These are phyloP conservation scores for Sporothrix humicola DNA, from an alignment of 2,329 filamentous ascomycete species.

Conservation along the genomic window DNA sequence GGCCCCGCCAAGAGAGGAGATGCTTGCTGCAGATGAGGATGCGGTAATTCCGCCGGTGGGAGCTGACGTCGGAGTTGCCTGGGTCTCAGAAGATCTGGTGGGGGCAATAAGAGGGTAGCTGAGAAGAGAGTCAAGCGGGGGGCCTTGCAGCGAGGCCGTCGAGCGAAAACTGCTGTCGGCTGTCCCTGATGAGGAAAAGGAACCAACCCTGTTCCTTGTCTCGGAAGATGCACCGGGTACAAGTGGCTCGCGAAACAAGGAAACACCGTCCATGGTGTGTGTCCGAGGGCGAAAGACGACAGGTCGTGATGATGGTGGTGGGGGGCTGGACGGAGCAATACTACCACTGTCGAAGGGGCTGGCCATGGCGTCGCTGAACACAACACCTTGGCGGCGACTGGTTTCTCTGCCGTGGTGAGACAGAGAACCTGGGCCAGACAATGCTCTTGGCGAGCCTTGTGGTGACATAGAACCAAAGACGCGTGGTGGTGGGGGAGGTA, in stretches of 20 bases:
- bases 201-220: slow-evolving; percentile 69
- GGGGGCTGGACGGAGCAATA: slow-evolving; percentile 49
- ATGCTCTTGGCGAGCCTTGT: slow-evolving; percentile 56
- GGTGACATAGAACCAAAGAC: slow-evolving; percentile 48
- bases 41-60: slow-evolving; percentile 26
- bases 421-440: slow-evolving; percentile 51
- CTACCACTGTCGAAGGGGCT: slow-evolving; percentile 55
- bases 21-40: slow-evolving; percentile 34
- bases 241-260: slow-evolving; percentile 52
- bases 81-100: slow-evolving; percentile 47
- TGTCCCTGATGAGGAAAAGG: slow-evolving; percentile 68
- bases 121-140: slow-evolving; percentile 50
- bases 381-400: slow-evolving; percentile 60
- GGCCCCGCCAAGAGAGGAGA: slow-evolving; percentile 24
- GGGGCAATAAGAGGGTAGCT: slow-evolving; percentile 49
- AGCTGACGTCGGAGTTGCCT: slow-evolving; percentile 41
- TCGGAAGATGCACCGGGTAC: slow-evolving; percentile 50
- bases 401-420: slow-evolving; percentile 39
- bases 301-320: slow-evolving; percentile 48
- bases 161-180: slow-evolving; percentile 52
- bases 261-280: slow-evolving; percentile 62
- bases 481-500: slow-evolving; percentile 41
- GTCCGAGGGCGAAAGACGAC: slow-evolving; percentile 58
- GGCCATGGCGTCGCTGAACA: slow-evolving; percentile 63
- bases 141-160: slow-evolving; percentile 48